phyloP scores from a whole-genome alignment of 495 filamentous ascomycete genomes.

The Penicillium manginii region DNA sequence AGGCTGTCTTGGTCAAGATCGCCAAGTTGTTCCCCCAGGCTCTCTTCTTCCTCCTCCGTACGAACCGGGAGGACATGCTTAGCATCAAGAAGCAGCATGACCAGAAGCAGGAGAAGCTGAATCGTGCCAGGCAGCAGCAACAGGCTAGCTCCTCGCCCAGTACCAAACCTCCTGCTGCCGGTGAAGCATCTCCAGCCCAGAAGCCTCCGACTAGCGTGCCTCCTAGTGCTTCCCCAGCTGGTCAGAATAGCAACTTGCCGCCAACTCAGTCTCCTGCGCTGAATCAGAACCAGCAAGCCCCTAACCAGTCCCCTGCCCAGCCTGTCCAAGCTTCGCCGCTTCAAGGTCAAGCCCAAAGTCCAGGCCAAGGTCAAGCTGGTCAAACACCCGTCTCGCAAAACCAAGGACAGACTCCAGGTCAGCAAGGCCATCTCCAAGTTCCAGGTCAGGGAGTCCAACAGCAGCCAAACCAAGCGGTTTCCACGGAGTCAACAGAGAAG shows the following conservation, averaged over 20 bases:
- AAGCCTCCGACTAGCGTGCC: slow-evolving; percentile 43
- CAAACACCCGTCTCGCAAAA: slow-evolving; percentile 31
- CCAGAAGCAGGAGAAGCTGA: slow-evolving; percentile 69
- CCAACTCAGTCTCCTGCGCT: slow-evolving; percentile 36
- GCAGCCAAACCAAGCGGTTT: slow-evolving; percentile 32
- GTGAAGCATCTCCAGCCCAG: slow-evolving; percentile 46
- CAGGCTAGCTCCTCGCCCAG: slow-evolving; percentile 50
- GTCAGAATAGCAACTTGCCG: slow-evolving; percentile 38
- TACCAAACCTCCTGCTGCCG: slow-evolving; percentile 57
- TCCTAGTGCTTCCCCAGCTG: slow-evolving; percentile 33
- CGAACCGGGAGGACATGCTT: slow-evolving; percentile 92
- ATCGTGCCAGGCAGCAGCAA: slow-evolving; percentile 43
- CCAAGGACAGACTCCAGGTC: slow-evolving; percentile 31
- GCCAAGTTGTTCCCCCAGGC: slow-evolving; percentile 94
- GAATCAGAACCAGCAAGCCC: slow-evolving; percentile 33
- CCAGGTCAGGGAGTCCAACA: slow-evolving; percentile 43
- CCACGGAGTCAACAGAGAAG: slow-evolving; percentile 35
- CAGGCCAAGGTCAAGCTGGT: slow-evolving; percentile 34
- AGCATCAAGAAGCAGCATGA: slow-evolving; percentile 88
- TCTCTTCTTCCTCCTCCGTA: slow-evolving; percentile 91
- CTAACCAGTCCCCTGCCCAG: slow-evolving; percentile 32
- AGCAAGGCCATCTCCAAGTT: slow-evolving; percentile 42
- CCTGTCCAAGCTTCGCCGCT: slow-evolving; percentile 29
- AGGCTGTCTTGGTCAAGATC: slow-evolving; percentile 84
- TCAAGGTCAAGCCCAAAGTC: slow-evolving; percentile 29